Percentiles rank a stretch among this genome's conserved stretches.
Conservation (phyloP, 305 asterid genomes). For the Fraxinus angustifolia region DNA sequence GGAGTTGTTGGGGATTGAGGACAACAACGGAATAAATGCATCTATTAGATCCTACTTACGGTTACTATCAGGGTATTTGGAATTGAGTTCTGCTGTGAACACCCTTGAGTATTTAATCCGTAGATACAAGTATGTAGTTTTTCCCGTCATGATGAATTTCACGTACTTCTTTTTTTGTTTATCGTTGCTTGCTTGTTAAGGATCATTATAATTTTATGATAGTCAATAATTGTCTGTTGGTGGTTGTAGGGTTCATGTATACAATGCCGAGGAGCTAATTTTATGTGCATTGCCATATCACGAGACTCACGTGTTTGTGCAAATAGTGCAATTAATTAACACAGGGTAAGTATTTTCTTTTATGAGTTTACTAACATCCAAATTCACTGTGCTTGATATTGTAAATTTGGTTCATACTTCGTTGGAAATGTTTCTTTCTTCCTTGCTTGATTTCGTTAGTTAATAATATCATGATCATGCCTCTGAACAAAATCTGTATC, state of each 20-base stretch:
- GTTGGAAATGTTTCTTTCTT: not conserved
- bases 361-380: not conserved
- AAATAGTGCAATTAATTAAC: conserved; percentile 64
- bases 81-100: conserved; percentile 52
- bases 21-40: conserved; percentile 57
- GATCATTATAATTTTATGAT: not conserved
- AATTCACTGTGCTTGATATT: conserved; percentile 6
- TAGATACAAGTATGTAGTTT: conserved; percentile 59
- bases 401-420: not conserved
- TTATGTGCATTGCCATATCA: conserved; percentile 87
- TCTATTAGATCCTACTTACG: conserved; percentile 59
- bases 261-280: conserved; percentile 72
- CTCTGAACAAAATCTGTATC: not conserved
- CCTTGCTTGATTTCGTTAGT: not conserved
- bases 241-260: conserved; percentile 60
- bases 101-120: conserved; percentile 87
- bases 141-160: not conserved
- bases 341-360: conserved; percentile 46
- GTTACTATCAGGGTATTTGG: conserved; percentile 63
- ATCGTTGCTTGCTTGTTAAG: not conserved
- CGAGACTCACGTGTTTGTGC: conserved; percentile 77
- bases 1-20: conserved; percentile 57
- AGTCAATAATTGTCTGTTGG: not conserved
- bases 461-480: not conserved
- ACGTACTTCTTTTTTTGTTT: not conserved